phyloP scores from a whole-genome alignment of 1,284 basidiomycete genomes.

The Ganoderma leucocontextum region DNA sequence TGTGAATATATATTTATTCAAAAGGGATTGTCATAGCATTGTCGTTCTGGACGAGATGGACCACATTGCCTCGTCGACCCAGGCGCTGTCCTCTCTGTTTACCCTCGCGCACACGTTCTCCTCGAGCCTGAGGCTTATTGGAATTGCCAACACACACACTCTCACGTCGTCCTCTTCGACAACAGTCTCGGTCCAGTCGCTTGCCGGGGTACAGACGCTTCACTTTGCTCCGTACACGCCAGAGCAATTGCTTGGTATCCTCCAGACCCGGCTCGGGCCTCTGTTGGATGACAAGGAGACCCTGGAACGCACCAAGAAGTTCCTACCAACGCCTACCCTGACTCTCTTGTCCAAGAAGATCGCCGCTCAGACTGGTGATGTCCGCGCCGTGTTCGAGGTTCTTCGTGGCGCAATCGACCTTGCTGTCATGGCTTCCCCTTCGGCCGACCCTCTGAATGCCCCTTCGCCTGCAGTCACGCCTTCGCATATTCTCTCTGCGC shows the following conservation, averaged over 20 bases:
- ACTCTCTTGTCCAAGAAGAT: slow-evolving; percentile 79
- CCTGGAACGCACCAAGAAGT: slow-evolving; percentile 52
- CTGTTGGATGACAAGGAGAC: slow-evolving; percentile 47
- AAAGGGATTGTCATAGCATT: slow-evolving; percentile 52
- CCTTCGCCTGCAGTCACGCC: slow-evolving; percentile 62
- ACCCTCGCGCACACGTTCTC: slow-evolving; percentile 61
- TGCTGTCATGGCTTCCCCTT: slow-evolving; percentile 47
- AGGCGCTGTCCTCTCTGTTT: slow-evolving; percentile 68
- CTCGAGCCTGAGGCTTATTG: slow-evolving; percentile 67
- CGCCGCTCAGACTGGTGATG: slow-evolving; percentile 80
- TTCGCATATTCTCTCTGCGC: slow-evolving; percentile 68
- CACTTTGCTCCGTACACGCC: slow-evolving; percentile 82
- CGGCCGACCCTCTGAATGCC: slow-evolving; percentile 49
- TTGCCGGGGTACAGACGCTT: slow-evolving; percentile 63
- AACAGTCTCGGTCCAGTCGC: slow-evolving; percentile 44
- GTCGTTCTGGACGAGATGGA: slow-evolving; percentile 84
- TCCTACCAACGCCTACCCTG: slow-evolving; percentile 68
- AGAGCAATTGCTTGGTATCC: slow-evolving; percentile 68
- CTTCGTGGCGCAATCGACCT: slow-evolving; percentile 79
- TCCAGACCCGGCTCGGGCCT: slow-evolving; percentile 64
- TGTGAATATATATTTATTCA: not conserved
- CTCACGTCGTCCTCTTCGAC: slow-evolving; percentile 62
- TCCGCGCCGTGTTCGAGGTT: slow-evolving; percentile 78
- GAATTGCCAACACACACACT: slow-evolving; percentile 86
- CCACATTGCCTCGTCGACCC: slow-evolving; percentile 68